Evolutionary conservation across 108 stramenopile species (phyloP).

Genomic region (Skeletonema costatum): DNA sequence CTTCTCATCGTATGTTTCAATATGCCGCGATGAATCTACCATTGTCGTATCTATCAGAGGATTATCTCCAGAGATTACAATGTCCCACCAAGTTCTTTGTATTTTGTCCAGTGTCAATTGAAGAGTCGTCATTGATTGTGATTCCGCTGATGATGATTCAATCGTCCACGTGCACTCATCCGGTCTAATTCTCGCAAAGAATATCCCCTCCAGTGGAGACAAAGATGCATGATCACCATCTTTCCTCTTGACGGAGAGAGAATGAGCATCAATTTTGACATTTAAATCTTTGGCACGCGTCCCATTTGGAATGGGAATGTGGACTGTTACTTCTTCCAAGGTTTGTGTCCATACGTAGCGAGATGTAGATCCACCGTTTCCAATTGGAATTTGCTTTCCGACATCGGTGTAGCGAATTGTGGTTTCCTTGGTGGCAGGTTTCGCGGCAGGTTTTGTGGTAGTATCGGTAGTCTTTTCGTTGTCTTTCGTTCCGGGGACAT

Average conservation of each 20-base stretch:
- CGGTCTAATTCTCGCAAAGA: conserved; percentile 56
- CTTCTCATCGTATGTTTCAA: conserved; percentile 77
- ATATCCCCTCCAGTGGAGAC: conserved; percentile 61
- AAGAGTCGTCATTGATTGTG: conserved; percentile 17
- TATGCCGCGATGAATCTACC: conserved; percentile 78
- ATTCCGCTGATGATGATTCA: conserved; percentile 59
- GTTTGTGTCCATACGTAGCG: conserved; percentile 91
- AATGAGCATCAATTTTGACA: conserved; percentile 58
- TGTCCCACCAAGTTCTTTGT: conserved; percentile 76
- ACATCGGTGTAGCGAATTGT: conserved; percentile 72
- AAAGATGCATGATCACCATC: conserved; percentile 14
- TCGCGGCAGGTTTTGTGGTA: neutral
- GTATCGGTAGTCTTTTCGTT: neutral
- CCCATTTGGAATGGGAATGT: conserved; percentile 62
- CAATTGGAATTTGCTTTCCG: conserved; percentile 84
- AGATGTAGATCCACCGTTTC: conserved; percentile 84
- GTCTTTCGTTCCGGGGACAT: neutral
- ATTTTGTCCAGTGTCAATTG: conserved; percentile 69
- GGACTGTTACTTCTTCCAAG: conserved; percentile 77
- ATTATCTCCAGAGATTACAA: conserved; percentile 68
- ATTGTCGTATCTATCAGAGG: conserved; percentile 69
- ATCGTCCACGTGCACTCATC: conserved; percentile 83
- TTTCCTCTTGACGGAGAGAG: conserved; percentile 49
- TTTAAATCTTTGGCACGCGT: conserved; percentile 71
- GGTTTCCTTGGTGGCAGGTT: conserved; percentile 3